phyloP scores from a whole-genome alignment of 2,329 filamentous ascomycete species.

The Ophiostoma quercus region DNA sequence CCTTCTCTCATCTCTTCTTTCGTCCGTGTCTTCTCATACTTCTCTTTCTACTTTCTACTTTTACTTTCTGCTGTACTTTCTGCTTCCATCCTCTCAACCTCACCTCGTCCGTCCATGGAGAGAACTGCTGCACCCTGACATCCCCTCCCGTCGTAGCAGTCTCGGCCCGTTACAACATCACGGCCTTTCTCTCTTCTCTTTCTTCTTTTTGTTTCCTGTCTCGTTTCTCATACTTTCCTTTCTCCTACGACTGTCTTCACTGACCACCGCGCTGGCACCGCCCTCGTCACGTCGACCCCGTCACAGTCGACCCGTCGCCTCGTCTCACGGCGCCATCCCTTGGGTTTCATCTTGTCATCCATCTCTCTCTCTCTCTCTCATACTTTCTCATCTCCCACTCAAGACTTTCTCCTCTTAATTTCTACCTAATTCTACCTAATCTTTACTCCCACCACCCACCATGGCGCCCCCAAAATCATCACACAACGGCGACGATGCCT shows the following conservation, averaged over 20 bases:
- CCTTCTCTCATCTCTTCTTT: background rate
- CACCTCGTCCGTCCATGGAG: background rate
- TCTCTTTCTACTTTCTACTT: background rate
- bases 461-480: slow-evolving; percentile 27
- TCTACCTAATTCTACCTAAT: background rate
- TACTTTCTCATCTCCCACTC: background rate
- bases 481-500: slow-evolving; percentile 17
- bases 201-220: background rate
- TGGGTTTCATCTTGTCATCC: background rate
- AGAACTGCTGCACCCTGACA: background rate
- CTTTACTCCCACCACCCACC: background rate
- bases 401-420: background rate
- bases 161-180: slow-evolving; percentile 18
- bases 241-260: background rate
- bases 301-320: slow-evolving; percentile 1
- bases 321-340: slow-evolving; percentile 1
- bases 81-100: background rate
- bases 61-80: background rate
- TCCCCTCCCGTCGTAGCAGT: slow-evolving; percentile 17
- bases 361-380: background rate
- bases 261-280: background rate
- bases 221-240: background rate
- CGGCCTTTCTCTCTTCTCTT: background rate
- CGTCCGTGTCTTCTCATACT: background rate
- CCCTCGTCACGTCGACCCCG: slow-evolving; percentile 10